Evolutionary conservation across 495 filamentous ascomycete species (phyloP), one percentile per base, ranked within the genome.

Genomic region (Sabuloglossum arenarium): DNA sequence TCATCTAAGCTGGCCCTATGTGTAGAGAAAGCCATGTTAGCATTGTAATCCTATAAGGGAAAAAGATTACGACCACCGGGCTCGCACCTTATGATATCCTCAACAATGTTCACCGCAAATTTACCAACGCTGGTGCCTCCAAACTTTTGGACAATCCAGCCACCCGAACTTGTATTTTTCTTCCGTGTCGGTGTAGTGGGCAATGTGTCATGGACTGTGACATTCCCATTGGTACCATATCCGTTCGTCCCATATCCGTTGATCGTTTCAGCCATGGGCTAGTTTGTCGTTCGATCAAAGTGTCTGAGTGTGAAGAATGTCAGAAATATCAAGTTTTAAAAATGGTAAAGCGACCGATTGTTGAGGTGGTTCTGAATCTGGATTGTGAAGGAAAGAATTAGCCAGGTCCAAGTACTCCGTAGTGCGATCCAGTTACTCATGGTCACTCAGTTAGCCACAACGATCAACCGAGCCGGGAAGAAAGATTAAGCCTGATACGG

Each of bases 121-220:
- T 87, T 86, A 55, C 77, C 77, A 24, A 79, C 71, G 59, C 83
- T 86, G 24, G 83, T 90, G 51, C 85, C 85, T 49, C 85, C 84
- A 63, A 87, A 89, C 64, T 89, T 91, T 61, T 90, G 85, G 24
- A 91, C 82, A n/a, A 88, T 68, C 84, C 85, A 88, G 57, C 72
- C 70, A 16, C 42, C 56, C 6, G 21, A 14, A 0, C 24, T 23
- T 10, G 53, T 51, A 19, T 51, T 51, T 12, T 19, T 29, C 11
- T 43, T 16, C 39, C 39, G 21, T 10, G 39, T 43, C 21, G 1
- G 39, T 10, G 19, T 43, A 21, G n/a, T 10, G 19, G 19, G 19
- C 39, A 39, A 16, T 16, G 28, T 21, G 25, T 30, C 47, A 51
- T 27, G 47, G 11, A 23, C 25, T 30, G 6, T 19, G 12, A n/a